phyloP scores from a whole-genome alignment of 177 flowering plant genomes.

The Vitis hybrid region DNA sequence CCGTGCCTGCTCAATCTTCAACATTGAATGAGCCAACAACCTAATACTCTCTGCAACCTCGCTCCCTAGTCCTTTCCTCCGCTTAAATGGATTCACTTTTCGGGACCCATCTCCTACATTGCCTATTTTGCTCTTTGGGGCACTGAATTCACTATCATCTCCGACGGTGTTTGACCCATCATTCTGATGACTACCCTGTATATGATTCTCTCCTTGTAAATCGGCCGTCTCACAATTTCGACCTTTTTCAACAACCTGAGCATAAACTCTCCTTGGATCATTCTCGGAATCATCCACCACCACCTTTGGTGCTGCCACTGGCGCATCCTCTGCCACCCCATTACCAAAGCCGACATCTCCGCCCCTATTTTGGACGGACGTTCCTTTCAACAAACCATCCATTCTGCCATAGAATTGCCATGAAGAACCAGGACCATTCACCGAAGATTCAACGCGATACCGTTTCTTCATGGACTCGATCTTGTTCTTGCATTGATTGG shows the following conservation, averaged over 20 bases:
- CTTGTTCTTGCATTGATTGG: constrained; percentile 32
- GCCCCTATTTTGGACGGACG: constrained; percentile 7
- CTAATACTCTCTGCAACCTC: constrained; percentile 26
- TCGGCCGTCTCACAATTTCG: constrained; percentile 12
- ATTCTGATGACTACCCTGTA: constrained; percentile 20
- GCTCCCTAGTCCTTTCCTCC: constrained; percentile 15
- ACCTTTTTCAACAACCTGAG: constrained; percentile 1
- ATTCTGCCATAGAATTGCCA: constrained; percentile 25
- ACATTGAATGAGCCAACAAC: constrained; percentile 21
- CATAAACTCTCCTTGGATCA: constrained; percentile 1
- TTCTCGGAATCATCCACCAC: constrained; percentile 19
- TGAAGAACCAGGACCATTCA: constrained; percentile 8
- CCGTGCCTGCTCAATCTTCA: constrained; percentile 29
- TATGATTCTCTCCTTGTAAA: constrained; percentile 9
- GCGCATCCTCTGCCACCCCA: constrained; percentile 5
- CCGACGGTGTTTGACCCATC: constrained; percentile 27
- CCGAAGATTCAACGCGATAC: constrained; percentile 19
- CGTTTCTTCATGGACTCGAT: constrained; percentile 33
- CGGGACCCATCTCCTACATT: constrained; percentile 14
- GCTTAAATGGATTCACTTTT: constrained; percentile 16
- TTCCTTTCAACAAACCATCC: constrained; percentile 25
- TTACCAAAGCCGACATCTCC: background rate
- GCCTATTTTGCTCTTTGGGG: constrained; percentile 20
- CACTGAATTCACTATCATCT: constrained; percentile 17
- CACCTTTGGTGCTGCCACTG: constrained; percentile 4